These are phyloP conservation scores for Trapa bicornis DNA, from an alignment of 345 rosid genomes.

Conservation along the genomic window DNA sequence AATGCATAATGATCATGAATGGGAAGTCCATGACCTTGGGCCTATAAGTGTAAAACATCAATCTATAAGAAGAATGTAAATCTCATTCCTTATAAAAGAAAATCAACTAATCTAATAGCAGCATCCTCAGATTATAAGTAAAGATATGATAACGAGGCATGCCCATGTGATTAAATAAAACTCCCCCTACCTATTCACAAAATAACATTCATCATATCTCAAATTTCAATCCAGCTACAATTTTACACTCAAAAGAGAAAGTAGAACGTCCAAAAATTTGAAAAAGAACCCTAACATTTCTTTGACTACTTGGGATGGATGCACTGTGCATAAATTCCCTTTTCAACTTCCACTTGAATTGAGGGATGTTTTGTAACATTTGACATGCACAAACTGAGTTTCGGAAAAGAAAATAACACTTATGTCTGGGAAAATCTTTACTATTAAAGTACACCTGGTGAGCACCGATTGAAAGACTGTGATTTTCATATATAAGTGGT, in stretches of 20 bases:
- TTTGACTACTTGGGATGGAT: neutral
- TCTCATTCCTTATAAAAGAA: neutral
- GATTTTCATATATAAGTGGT: no score
- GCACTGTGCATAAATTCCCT: no score
- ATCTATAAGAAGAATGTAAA: neutral
- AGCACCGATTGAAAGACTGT: no score
- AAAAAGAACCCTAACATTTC: neutral
- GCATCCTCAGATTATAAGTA: neutral
- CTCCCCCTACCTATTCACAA: neutral
- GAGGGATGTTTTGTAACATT: no score
- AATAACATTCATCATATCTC: neutral
- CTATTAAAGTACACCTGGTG: no score
- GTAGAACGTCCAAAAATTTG: neutral
- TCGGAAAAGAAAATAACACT: no score
- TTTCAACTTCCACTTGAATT: no score
- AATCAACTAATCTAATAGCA: neutral
- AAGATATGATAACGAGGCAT: neutral
- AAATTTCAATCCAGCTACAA: neutral
- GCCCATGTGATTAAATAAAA: neutral
- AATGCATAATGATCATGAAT: no score
- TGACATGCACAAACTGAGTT: no score
- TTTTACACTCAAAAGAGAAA: neutral
- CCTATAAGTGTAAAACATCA: neutral
- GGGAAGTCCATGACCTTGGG: neutral
- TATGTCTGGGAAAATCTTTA: no score